Percentiles rank a stretch among this genome's conserved stretches.
Evolutionary conservation across 1,284 basidiomycete species (phyloP).

Genomic region (Baeospora myosura): DNA sequence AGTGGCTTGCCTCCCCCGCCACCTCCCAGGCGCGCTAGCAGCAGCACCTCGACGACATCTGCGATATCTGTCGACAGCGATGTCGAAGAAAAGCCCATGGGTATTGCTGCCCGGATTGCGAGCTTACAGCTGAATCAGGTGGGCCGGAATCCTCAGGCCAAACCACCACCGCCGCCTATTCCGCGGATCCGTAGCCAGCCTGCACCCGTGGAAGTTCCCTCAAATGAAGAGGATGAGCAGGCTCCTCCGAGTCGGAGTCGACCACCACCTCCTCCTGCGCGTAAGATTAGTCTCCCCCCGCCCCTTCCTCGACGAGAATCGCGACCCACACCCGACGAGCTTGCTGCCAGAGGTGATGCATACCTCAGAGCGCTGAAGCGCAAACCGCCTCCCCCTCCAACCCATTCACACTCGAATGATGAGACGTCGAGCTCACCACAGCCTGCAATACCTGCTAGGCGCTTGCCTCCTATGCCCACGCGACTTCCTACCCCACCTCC

Average conservation of each 20-base stretch:
- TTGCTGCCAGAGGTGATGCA: constrained; percentile 15
- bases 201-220: not conserved
- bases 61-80: constrained; percentile 4
- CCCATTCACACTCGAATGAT: not conserved
- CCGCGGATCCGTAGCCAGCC: constrained; percentile 1
- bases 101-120: constrained; percentile 25
- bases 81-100: constrained; percentile 11
- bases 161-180: constrained; percentile 14
- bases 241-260: not conserved
- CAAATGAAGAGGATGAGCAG: constrained; percentile 1
- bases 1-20: constrained; percentile 21
- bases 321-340: constrained; percentile 11
- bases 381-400: constrained; percentile 26
- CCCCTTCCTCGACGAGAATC: not conserved
- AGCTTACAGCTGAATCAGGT: constrained; percentile 20
- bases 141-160: constrained; percentile 6
- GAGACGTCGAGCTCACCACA: constrained; percentile 9
- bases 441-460: constrained; percentile 16
- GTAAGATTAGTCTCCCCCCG: too few species aligned
- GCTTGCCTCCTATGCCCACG: constrained; percentile 22
- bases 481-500: constrained; percentile 25
- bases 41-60: constrained; percentile 2
- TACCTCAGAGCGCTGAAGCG: constrained; percentile 25
- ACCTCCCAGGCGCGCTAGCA: constrained; percentile 7
- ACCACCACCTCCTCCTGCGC: constrained; percentile 2